Conservation (phyloP, 768 basidiomycete species). For the Leccinum subtestaceum region DNA sequence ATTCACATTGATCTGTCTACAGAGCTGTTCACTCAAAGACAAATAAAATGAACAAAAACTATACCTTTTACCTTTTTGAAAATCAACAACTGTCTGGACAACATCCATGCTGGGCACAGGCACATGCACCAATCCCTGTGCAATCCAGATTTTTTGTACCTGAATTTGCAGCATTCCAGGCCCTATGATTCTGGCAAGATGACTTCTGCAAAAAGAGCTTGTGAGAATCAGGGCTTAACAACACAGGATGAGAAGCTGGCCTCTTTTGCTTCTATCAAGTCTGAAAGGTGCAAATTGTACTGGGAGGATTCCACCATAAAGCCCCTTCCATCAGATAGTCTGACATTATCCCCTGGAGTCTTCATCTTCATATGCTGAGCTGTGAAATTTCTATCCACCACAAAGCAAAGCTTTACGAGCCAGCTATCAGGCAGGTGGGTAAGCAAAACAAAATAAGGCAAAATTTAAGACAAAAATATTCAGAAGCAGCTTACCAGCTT, state of each 20-base stretch:
- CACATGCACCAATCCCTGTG: background rate
- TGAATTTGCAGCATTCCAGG: background rate
- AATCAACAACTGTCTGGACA: constrained; percentile 24
- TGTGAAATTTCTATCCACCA: too few relatives aligned
- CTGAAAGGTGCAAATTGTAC: too few relatives aligned
- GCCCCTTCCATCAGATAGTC: too few relatives aligned
- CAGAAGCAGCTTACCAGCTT: too few relatives aligned
- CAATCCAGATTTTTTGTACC: background rate
- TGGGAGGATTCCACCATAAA: too few relatives aligned
- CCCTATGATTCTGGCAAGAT: background rate
- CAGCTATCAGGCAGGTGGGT: background rate
- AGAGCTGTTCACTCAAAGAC: background rate
- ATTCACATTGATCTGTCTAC: constrained; percentile 30
- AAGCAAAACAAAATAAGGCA: background rate
- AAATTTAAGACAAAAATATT: background rate
- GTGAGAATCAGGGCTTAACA: too few relatives aligned
- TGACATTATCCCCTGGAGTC: too few relatives aligned
- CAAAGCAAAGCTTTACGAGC: too few relatives aligned
- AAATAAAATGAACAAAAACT: background rate
- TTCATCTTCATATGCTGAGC: too few relatives aligned
- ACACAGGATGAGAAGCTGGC: too few relatives aligned
- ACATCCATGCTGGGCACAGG: background rate
- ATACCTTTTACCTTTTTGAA: constrained; percentile 5
- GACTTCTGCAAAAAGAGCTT: background rate
- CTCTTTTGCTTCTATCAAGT: too few relatives aligned